Evolutionary conservation across 2,329 filamentous ascomycete genomes (phyloP).

Genomic region (Lasiodiplodia sp.): DNA sequence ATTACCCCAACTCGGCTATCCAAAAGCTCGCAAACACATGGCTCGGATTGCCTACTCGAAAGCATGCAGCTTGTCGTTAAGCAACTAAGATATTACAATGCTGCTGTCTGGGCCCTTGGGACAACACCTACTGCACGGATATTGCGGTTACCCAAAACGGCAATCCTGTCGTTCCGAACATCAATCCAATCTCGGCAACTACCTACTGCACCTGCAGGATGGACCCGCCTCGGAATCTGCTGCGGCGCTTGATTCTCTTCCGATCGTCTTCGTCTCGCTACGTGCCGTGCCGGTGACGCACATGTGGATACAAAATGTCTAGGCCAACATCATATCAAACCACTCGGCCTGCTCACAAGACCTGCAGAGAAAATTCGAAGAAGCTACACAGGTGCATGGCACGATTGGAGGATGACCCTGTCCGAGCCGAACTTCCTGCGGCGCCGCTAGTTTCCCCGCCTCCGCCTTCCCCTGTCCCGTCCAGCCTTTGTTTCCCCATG

Average conservation of each 20-base stretch:
- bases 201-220: background rate
- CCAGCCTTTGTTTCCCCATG: constrained; percentile 11
- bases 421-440: constrained; percentile 20
- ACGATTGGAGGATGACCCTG: background rate
- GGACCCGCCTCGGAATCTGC: background rate
- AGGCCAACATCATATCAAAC: background rate
- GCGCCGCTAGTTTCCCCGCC: constrained; percentile 11
- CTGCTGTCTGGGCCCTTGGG: too few species aligned
- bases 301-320: background rate
- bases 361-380: background rate
- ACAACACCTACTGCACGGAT: background rate
- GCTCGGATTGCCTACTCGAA: too few species aligned
- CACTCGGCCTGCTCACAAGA: background rate
- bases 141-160: background rate
- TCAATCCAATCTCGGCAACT: background rate
- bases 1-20: too few species aligned
- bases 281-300: constrained; percentile 6
- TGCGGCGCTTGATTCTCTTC: background rate
- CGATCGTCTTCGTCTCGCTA: background rate
- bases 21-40: too few species aligned
- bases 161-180: background rate
- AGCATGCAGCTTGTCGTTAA: too few species aligned
- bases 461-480: constrained; percentile 3
- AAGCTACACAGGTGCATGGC: background rate
- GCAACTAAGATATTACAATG: too few species aligned